phyloP scores from a whole-genome alignment of 306 rosid species.

The Lathyrus aphaca region DNA sequence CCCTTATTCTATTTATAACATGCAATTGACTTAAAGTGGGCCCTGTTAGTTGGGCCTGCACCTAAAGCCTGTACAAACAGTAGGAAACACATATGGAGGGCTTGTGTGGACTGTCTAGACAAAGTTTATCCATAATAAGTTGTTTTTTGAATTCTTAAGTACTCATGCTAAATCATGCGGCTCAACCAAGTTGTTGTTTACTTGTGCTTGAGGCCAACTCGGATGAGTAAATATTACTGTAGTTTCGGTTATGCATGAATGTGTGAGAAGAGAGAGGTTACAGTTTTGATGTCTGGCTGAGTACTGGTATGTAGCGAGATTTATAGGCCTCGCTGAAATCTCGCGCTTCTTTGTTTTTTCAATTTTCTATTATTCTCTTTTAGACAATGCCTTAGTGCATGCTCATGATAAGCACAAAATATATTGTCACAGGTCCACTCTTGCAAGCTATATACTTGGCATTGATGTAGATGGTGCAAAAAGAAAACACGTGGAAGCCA shows the following conservation, averaged over 20 bases:
- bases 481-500: slow-evolving; percentile 63
- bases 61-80: neutral
- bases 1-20: neutral
- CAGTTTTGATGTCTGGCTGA: slow-evolving; percentile 16
- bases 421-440: slow-evolving; percentile 72
- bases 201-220: slow-evolving; percentile 10
- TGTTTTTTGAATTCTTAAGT: slow-evolving; percentile 4
- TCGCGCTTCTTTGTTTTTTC: slow-evolving; percentile 31
- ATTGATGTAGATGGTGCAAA: slow-evolving; percentile 65
- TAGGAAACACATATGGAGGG: neutral
- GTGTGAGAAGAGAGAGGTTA: slow-evolving; percentile 12
- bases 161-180: neutral
- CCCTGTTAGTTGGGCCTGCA: neutral
- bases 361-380: slow-evolving; percentile 22
- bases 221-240: neutral
- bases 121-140: neutral
- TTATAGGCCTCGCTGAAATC: slow-evolving; percentile 17
- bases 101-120: slow-evolving; percentile 8
- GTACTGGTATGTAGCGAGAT: slow-evolving; percentile 23
- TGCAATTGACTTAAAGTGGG: neutral
- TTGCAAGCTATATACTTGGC: slow-evolving; percentile 84
- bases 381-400: slow-evolving; percentile 14
- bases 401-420: slow-evolving; percentile 30
- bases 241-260: neutral
- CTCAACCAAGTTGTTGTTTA: slow-evolving; percentile 27